Percentiles rank a stretch among this genome's conserved stretches.
These are phyloP conservation scores for Dittrichia graveolens DNA, from an alignment of 129 eudicot genomes.

Conservation along the genomic window DNA sequence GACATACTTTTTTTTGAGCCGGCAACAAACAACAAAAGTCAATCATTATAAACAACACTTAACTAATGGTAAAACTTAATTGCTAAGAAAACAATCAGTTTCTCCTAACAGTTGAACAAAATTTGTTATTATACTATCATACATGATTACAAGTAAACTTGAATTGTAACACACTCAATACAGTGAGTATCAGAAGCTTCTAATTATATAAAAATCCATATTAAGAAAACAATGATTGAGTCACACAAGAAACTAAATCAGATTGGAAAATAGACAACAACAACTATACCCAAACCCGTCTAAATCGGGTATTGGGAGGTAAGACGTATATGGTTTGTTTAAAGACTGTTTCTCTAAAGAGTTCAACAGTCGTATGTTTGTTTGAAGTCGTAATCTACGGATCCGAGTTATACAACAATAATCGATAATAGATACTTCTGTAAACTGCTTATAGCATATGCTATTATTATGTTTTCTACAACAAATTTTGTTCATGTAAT, in stretches of 20 bases:
- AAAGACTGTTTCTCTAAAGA: too few species aligned
- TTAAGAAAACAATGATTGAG: not conserved
- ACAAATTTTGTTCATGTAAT: slow-evolving; percentile 31
- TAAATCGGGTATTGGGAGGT: not conserved
- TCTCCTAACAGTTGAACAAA: slow-evolving; percentile 25
- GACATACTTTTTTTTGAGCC: not conserved
- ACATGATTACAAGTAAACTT: slow-evolving; percentile 34
- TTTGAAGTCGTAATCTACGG: too few species aligned
- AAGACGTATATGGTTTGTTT: too few species aligned
- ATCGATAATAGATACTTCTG: too few species aligned
- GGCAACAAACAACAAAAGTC: not conserved
- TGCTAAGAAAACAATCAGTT: slow-evolving; percentile 21
- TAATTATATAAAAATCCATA: slow-evolving; percentile 18
- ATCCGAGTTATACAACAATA: too few species aligned
- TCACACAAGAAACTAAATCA: slow-evolving; percentile 14
- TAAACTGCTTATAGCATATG: too few species aligned
- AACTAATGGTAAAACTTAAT: slow-evolving; percentile 17
- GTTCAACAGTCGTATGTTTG: too few species aligned
- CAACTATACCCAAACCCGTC: too few species aligned
- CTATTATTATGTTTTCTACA: slow-evolving; percentile 9
- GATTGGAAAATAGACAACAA: not conserved
- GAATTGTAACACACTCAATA: slow-evolving; percentile 30
- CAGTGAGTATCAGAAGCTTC: slow-evolving; percentile 18
- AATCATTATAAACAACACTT: slow-evolving; percentile 1
- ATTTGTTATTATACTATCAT: slow-evolving; percentile 13